These are phyloP conservation scores for Leptographium lundbergii DNA, from an alignment of 2,329 filamentous ascomycete genomes.

Conservation along the genomic window DNA sequence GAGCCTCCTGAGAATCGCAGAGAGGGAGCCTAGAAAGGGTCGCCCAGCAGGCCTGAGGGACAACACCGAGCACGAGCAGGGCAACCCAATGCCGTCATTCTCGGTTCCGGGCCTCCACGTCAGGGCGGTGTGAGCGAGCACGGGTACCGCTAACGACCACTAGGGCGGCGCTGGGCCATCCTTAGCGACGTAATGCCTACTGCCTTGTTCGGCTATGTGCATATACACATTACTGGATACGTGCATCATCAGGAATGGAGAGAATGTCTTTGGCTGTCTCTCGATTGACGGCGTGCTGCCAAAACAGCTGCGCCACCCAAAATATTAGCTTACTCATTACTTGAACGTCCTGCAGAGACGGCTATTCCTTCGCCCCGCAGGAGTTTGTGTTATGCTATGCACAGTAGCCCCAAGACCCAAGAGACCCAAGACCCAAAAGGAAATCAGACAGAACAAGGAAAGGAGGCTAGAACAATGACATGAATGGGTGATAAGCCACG, in stretches of 20 bases:
- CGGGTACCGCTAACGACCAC: not conserved
- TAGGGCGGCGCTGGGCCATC: not conserved
- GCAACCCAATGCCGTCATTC: constrained; percentile 1
- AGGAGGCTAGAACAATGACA: not conserved
- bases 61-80: not conserved
- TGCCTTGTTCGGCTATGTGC: not conserved
- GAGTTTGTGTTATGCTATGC: not conserved
- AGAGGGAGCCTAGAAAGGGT: not conserved
- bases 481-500: no score
- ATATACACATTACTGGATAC: not conserved
- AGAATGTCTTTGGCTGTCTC: not conserved
- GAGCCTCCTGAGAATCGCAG: not conserved
- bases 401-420: not conserved
- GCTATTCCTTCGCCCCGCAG: not conserved
- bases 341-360: not conserved
- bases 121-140: not conserved
- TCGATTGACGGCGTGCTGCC: not conserved
- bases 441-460: not conserved
- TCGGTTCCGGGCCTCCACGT: not conserved
- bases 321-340: not conserved
- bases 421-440: not conserved
- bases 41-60: not conserved
- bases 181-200: not conserved
- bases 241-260: not conserved
- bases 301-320: not conserved